Evolutionary conservation across 129 eudicot species (phyloP).

Genomic region (Kitagawia praeruptora): DNA sequence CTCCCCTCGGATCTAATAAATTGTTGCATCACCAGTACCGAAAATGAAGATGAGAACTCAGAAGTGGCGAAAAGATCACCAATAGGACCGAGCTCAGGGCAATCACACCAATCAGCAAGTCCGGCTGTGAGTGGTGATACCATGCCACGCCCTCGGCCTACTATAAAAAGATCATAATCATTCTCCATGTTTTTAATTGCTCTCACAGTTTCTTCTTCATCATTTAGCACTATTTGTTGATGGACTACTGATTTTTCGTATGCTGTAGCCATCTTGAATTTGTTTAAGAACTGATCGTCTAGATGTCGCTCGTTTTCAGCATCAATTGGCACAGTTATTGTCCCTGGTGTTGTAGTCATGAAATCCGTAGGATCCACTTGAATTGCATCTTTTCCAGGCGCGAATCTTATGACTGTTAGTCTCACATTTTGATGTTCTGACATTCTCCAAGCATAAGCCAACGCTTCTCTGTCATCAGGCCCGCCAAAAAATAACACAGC

Average conservation of each 20-base stretch:
- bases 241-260: conserved; percentile 14
- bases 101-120: conserved; percentile 59
- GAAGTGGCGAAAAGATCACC: conserved; percentile 50
- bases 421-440: conserved; percentile 19
- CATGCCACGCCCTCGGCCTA: conserved; percentile 39
- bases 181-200: conserved; percentile 35
- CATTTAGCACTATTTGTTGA: conserved; percentile 22
- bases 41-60: conserved; percentile 31
- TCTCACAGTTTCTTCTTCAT: conserved; percentile 42
- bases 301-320: conserved; percentile 27
- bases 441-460: conserved; percentile 45
- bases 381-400: conserved; percentile 19
- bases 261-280: conserved; percentile 18
- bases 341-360: neutral
- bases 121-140: conserved; percentile 39
- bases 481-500: conserved; percentile 43
- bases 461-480: conserved; percentile 56
- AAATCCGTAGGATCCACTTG: conserved; percentile 10
- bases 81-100: conserved; percentile 50
- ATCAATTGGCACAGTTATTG: conserved; percentile 10
- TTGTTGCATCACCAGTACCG: conserved; percentile 49
- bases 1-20: conserved; percentile 6
- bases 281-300: conserved; percentile 31
- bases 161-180: conserved; percentile 31
- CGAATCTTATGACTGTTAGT: conserved; percentile 31